Evolutionary conservation across 2,329 filamentous ascomycete genomes (phyloP), one percentile per base, ranked within the genome.

Genomic region (Diplodia scrobiculata): DNA sequence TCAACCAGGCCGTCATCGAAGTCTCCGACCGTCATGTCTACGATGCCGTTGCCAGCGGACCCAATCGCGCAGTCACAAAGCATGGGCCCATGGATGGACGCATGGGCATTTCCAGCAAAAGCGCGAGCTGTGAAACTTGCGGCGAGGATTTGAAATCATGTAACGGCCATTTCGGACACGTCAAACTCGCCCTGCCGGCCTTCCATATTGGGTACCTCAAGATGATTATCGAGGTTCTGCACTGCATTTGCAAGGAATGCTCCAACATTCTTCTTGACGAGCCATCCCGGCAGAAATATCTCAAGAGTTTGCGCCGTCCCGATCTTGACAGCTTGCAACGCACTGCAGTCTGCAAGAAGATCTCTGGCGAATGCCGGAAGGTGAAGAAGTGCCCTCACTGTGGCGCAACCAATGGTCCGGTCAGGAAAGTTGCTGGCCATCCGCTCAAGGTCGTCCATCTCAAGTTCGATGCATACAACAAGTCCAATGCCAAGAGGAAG

Each of bases 131-230:
- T 77, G 82, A 86, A 51, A 98, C 95, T 14, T 99, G 95, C 76
- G 87, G 91, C 55, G 87, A 93, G 74, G 85, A 87, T 17, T 82
- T 98, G 34, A 86, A 92, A 72, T 87, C 89, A 70, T 99, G 95
- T 78, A 95, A 92, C 71, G 95, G 95, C 13, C 95, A 99, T 78
- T 99, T 98, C 74, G 95, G 95, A 54, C 90, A 97, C 78, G 90
- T 99, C 72, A 88, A 91, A 73, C 86, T 99, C 14, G 91, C 94
- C 1, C 83, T 99, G 62, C 95, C 95, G 3, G 92, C 90, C 51
- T 98, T 98, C 74, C 95, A 99, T 75, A 92, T 98, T 70, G 95
- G 95, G 45, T 99, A 97, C 76, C 86, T 99, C 72, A 95, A 92
- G 76, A 92, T 96, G 76, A 92, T 95, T 69, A 94, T 96, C 75